These are phyloP conservation scores for Panicum virgatum DNA, from an alignment of 202 grass and related monocot genomes.

Conservation along the genomic window DNA sequence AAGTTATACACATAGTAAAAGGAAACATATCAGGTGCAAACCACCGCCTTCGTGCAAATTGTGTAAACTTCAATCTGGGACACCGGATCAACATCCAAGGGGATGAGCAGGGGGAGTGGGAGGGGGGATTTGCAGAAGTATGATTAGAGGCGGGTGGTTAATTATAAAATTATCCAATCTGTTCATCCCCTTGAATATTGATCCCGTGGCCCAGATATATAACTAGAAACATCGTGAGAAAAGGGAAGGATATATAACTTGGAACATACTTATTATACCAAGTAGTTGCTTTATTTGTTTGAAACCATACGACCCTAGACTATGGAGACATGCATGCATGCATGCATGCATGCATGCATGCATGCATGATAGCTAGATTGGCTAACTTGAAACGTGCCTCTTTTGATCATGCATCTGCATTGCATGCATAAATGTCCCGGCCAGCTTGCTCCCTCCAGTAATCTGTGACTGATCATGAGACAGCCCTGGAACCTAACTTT, in stretches of 20 bases:
- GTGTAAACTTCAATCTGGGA: too few relatives aligned
- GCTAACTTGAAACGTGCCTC: neutral
- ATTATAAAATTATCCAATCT: too few relatives aligned
- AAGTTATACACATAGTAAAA: neutral
- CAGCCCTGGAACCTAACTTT: constrained; percentile 41
- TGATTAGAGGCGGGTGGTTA: too few relatives aligned
- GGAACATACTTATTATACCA: constrained; percentile 5
- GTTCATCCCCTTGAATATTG: too few relatives aligned
- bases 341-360: too few relatives aligned
- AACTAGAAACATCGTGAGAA: neutral
- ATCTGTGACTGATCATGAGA: constrained; percentile 31
- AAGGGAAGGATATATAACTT: neutral
- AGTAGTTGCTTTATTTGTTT: neutral
- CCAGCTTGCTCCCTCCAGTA: constrained; percentile 2
- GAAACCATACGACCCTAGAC: neutral
- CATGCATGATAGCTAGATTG: neutral
- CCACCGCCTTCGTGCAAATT: too few relatives aligned
- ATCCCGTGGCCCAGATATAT: too few relatives aligned
- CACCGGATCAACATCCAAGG: too few relatives aligned
- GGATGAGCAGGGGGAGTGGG: too few relatives aligned
- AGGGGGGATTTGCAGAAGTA: too few relatives aligned
- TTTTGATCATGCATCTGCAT: constrained; percentile 13
- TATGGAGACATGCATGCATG: too few relatives aligned
- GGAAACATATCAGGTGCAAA: too few relatives aligned
- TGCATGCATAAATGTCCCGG: neutral